Percentiles rank a stretch among this genome's conserved stretches.
Evolutionary conservation across 139 green algal genomes (phyloP).

Genomic region (Chlamydomonas eustigma): DNA sequence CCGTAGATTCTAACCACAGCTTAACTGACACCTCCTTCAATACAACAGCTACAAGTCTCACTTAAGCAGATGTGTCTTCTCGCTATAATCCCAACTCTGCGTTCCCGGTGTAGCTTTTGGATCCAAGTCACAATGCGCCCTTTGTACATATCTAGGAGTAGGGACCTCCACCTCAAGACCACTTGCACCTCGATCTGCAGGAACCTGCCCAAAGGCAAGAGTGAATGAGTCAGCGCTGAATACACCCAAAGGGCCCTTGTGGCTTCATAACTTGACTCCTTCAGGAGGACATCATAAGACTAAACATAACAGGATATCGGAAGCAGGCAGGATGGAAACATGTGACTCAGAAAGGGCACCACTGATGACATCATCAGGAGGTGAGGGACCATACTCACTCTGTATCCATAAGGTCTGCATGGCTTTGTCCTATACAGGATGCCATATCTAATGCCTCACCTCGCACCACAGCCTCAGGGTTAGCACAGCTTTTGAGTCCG

Average conservation of each 20-base stretch:
- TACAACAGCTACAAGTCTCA: slow-evolving; percentile 42
- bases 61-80: slow-evolving; percentile 59
- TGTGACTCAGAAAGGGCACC: not conserved
- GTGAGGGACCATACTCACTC: too few relatives aligned
- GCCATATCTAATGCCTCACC: too few relatives aligned
- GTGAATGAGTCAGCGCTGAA: not conserved
- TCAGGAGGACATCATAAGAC: too few relatives aligned
- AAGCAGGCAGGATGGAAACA: too few relatives aligned
- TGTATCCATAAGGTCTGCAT: not conserved
- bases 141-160: slow-evolving; percentile 53
- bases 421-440: too few relatives aligned
- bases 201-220: slow-evolving; percentile 30
- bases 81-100: slow-evolving; percentile 66
- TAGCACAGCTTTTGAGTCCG: slow-evolving; percentile 24
- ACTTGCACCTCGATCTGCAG: slow-evolving; percentile 46
- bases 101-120: slow-evolving; percentile 7
- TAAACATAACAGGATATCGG: too few relatives aligned
- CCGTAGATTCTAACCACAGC: not conserved
- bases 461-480: slow-evolving; percentile 38
- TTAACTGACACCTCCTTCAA: not conserved
- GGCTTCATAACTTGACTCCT: too few relatives aligned
- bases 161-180: slow-evolving; percentile 71
- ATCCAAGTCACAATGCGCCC: slow-evolving; percentile 61
- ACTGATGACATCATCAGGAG: too few relatives aligned
- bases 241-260: too few relatives aligned